Percentiles rank a stretch among this genome's conserved stretches.
Conservation (phyloP, 2,329 filamentous ascomycete genomes). For the Epichloe sibirici region DNA sequence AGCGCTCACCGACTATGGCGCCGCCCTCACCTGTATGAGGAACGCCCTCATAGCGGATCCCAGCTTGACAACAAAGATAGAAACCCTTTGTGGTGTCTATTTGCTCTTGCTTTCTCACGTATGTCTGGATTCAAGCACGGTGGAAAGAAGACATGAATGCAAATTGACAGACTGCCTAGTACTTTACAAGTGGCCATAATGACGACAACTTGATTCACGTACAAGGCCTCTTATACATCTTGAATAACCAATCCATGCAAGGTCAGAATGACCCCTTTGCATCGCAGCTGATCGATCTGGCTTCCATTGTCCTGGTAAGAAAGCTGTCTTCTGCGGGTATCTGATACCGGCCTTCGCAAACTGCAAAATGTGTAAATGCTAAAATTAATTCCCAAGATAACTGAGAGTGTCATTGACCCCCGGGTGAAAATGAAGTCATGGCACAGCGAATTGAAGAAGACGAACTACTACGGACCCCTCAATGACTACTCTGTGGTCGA, state of each 20-base stretch:
- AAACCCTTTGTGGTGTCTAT: slow-evolving; percentile 26
- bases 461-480: slow-evolving; percentile 4
- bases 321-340: neutral
- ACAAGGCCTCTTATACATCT: slow-evolving; percentile 3
- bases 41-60: slow-evolving; percentile 18
- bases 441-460: slow-evolving; percentile 1
- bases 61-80: slow-evolving; percentile 13
- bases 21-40: slow-evolving; percentile 13
- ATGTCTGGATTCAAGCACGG: neutral
- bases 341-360: neutral
- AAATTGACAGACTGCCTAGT: neutral
- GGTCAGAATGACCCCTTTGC: neutral
- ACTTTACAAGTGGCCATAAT: slow-evolving; percentile 1
- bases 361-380: neutral
- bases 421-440: slow-evolving; percentile 1
- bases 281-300: slow-evolving; percentile 4
- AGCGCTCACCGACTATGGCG: slow-evolving; percentile 18
- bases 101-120: slow-evolving; percentile 20
- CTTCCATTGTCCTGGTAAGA: slow-evolving; percentile 3
- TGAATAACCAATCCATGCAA: neutral
- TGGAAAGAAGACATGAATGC: neutral
- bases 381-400: slow-evolving; percentile 2
- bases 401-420: slow-evolving; percentile 5
- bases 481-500: slow-evolving; percentile 7
- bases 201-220: slow-evolving; percentile 3